These are phyloP conservation scores for Neurospora sp. DNA, from an alignment of 495 filamentous ascomycete genomes.

Conservation along the genomic window DNA sequence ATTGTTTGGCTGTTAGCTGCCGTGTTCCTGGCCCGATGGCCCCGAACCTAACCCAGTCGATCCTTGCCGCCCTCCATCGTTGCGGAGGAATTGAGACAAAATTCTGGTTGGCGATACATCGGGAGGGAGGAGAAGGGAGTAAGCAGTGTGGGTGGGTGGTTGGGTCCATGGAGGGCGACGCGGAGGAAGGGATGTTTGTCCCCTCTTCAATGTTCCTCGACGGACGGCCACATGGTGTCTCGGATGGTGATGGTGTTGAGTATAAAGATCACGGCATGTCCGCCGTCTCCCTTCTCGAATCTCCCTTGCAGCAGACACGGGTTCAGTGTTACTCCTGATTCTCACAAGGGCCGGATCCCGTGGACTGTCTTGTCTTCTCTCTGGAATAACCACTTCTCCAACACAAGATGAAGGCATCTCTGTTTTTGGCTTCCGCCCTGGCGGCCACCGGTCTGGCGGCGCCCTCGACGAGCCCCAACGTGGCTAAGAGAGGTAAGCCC, in stretches of 20 bases:
- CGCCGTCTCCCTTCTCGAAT: background rate
- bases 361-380: background rate
- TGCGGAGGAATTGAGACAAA: background rate
- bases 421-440: constrained; percentile 8
- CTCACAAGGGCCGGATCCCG: background rate
- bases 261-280: background rate
- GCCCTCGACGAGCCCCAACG: background rate
- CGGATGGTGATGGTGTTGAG: background rate
- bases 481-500: background rate
- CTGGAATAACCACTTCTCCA: background rate
- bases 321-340: background rate
- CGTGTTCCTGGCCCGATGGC: background rate
- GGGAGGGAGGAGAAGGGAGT: background rate
- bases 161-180: background rate
- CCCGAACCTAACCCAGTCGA: background rate
- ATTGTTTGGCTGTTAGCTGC: background rate
- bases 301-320: background rate
- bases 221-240: background rate
- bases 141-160: background rate
- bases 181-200: background rate
- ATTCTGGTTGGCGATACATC: background rate
- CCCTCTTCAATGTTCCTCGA: background rate
- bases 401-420: constrained; percentile 11
- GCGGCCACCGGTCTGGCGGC: constrained; percentile 9
- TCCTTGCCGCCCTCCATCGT: background rate